Evolutionary conservation across 768 basidiomycete genomes (phyloP), one percentile per base, ranked within the genome.

Genomic region (Amanita polypyramis): DNA sequence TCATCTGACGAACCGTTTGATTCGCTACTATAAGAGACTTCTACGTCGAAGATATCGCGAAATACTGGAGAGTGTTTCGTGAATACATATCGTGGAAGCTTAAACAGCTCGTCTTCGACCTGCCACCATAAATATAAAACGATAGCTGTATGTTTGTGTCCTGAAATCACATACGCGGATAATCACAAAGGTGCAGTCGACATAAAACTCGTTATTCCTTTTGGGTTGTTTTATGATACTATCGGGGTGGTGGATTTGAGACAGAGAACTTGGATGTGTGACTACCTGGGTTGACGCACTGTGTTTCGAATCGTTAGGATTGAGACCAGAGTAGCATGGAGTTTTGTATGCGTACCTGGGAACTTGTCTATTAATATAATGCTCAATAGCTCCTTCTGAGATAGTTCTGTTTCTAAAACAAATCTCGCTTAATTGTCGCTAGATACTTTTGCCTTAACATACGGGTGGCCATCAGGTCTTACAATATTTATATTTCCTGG

Each of bases 391-490:
- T 2, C 60, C 60, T 2, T 61, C 60, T 0, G 60, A 53, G 0
- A 59, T 56, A 1, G 55, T 56, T 47, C 59, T 61, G 44, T 58
- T 61, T n/a, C 58, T 55, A 52, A 45, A 52, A 58, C 6, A 54
- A 59, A 1, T 59, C 52, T 1, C n/a, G n/a, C n/a, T n/a, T n/a
- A n/a, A n/a, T n/a, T n/a, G 10, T 10, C 8, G 10, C 1, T 14
- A 10, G 30, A 19, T 27, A 1, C 17, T 7, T 12, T 34, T 11
- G n/a, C 12, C 2, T 11, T 14, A 10, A 65, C 75, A 36, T 55
- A 77, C 74, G 72, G 56, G 38, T 71, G 67, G 20, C 30, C 62
- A 51, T 77, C 74, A 0, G 74, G 73, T 21, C 73, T 61, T 37
- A 60, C 64, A 32, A 75, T 54, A 23, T 45, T 58, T 32, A 76